These are phyloP conservation scores for Lithohypha guttulata DNA, from an alignment of 2,329 filamentous ascomycete species.

Conservation along the genomic window DNA sequence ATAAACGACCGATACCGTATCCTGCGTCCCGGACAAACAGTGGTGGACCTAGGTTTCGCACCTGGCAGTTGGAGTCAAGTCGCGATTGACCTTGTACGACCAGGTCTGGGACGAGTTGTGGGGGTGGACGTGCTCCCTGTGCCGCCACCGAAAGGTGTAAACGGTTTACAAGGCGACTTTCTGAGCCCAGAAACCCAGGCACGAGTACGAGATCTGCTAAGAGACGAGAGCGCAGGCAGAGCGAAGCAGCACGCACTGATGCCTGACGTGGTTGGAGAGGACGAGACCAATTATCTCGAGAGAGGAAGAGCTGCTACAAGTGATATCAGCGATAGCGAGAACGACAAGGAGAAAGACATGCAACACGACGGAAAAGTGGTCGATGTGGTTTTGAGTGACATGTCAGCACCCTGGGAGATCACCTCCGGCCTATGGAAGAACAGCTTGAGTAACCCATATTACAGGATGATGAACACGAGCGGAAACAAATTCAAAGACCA, in stretches of 20 bases:
- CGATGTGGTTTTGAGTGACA: conserved; percentile 94
- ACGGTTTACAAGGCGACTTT: conserved; percentile 91
- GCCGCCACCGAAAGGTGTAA: conserved; percentile 82
- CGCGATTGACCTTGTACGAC: conserved; percentile 65
- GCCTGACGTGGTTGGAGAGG: conserved; percentile 15
- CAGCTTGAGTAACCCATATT: conserved; percentile 89
- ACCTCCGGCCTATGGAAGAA: conserved; percentile 67
- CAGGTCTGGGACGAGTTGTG: conserved; percentile 60
- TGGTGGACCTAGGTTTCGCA: conserved; percentile 84
- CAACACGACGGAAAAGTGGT: conserved; percentile 49
- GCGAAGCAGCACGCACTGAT: conserved; percentile 9
- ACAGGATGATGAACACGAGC: conserved; percentile 99
- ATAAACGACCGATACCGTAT: conserved; percentile 73
- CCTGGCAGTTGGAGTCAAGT: conserved; percentile 63
- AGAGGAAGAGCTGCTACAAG: conserved; percentile 22
- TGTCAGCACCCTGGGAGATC: conserved; percentile 93
- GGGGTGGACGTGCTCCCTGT: conserved; percentile 93
- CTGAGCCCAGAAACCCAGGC: conserved; percentile 62
- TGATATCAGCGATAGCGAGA: conserved; percentile 23
- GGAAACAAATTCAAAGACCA: conserved; percentile 80
- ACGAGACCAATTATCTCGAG: conserved; percentile 18
- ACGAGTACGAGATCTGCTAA: conserved; percentile 66
- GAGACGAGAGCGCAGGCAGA: conserved; percentile 18
- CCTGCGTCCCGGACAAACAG: conserved; percentile 69
- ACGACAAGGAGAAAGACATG: conserved; percentile 18